Evolutionary conservation across 306 rosid genomes (phyloP).

Genomic region (Acacia confusa): DNA sequence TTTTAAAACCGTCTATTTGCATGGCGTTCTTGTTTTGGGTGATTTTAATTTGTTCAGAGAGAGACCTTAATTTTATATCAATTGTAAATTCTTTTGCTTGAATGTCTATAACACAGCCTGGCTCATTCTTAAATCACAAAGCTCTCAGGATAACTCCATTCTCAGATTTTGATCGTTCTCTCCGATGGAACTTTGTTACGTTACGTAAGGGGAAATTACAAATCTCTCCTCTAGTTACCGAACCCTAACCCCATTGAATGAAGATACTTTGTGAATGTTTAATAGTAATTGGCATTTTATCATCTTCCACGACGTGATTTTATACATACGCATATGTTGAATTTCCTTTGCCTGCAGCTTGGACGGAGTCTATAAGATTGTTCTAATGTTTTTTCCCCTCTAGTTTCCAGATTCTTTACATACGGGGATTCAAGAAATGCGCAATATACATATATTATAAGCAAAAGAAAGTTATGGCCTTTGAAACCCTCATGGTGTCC

Average conservation of each 20-base stretch:
- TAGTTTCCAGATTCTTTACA: background rate
- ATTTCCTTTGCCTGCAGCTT: background rate
- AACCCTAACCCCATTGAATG: background rate
- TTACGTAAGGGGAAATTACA: background rate
- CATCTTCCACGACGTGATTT: background rate
- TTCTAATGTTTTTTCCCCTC: background rate
- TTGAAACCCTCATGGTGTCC: background rate
- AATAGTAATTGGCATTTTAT: background rate
- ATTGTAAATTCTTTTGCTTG: background rate
- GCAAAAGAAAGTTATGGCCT: too few relatives aligned
- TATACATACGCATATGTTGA: background rate
- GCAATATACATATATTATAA: background rate
- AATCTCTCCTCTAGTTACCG: background rate
- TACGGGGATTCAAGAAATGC: background rate
- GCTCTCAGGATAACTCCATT: background rate
- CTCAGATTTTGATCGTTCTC: background rate
- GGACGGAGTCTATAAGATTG: background rate
- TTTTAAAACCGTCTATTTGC: background rate
- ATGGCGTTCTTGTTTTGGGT: background rate
- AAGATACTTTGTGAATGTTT: background rate
- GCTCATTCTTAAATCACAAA: background rate
- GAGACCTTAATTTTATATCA: background rate
- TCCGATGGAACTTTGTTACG: background rate
- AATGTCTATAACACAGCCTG: background rate
- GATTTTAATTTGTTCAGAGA: background rate